Evolutionary conservation across 1,284 basidiomycete genomes (phyloP), one percentile per base, ranked within the genome.

Genomic region (Fomitopsis palustris): DNA sequence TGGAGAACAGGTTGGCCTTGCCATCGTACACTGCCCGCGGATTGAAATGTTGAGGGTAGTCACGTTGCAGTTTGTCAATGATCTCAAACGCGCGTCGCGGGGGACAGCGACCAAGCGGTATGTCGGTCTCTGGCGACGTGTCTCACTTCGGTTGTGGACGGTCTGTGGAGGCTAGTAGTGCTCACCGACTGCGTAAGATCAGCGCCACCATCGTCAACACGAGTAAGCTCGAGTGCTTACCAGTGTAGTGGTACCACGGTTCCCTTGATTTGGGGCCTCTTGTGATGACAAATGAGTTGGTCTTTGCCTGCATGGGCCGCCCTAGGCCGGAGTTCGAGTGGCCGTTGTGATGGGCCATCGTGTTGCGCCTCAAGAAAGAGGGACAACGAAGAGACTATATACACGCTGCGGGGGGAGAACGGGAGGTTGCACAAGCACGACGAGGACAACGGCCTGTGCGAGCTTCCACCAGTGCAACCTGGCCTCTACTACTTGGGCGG

Each of bases 11-110:
- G 31, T 65, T 68, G 45, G 62, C 62, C 43, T 55, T 55, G 8
- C 70, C 70, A 43, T 71, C 70, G 35, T 61, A 71, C 6, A 60
- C 57, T 1, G 67, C 62, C 3, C 65, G 63, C 1, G 65, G 63
- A 17, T 43, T 61, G 57, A 69, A 71, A 3, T 61, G 33, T 1
- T 45, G 49, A 0, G 67, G 62, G 23, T 68, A 25, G 4, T 57
- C 58, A 12, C 53, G 23, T 54, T 67, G 65, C 2, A 71, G 39
- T 0, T 52, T 61, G 23, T 67, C 62, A n/a, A 71, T 58, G 12
- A 71, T 64, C 52, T 70, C 62, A 27, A 61, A 62, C 38, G 57
- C 57, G 7, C 64, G 61, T 23, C 45, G 25, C 1, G 45, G 10
- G 1, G 59, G 59, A 23, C 62, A 62, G 4, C 56, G 33, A 21